Evolutionary conservation across 2,329 filamentous ascomycete species (phyloP).

Genomic region (Pseudopithomyces maydicus): DNA sequence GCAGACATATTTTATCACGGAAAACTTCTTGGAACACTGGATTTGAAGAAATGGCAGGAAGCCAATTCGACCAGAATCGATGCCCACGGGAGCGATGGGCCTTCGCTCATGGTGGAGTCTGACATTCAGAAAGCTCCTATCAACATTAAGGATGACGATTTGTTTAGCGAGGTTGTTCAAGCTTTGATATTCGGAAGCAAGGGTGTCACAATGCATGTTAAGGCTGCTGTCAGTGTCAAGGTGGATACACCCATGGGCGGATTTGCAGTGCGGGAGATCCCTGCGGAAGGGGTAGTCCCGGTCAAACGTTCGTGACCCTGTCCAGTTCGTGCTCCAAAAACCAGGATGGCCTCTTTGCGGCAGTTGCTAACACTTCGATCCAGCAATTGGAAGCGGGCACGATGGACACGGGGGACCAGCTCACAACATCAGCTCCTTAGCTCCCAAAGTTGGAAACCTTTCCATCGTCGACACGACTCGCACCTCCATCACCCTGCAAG

Average conservation of each 20-base stretch:
- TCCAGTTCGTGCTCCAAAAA: slow-evolving; percentile 51
- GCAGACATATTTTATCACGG: slow-evolving; percentile 81
- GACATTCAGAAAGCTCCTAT: slow-evolving; percentile 79
- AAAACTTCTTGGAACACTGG: slow-evolving; percentile 78
- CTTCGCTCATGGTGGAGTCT: slow-evolving; percentile 74
- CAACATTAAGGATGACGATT: slow-evolving; percentile 76
- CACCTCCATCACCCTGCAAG: slow-evolving; percentile 72
- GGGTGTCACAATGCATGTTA: slow-evolving; percentile 72
- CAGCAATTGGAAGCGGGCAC: slow-evolving; percentile 48
- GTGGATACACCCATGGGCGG: slow-evolving; percentile 81
- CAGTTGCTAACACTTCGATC: slow-evolving; percentile 38
- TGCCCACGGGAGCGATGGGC: slow-evolving; percentile 60
- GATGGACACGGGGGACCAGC: slow-evolving; percentile 37
- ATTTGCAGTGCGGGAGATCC: slow-evolving; percentile 81
- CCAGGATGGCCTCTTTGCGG: slow-evolving; percentile 13
- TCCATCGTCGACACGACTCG: slow-evolving; percentile 73
- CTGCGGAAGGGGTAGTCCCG: slow-evolving; percentile 80
- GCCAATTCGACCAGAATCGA: slow-evolving; percentile 78
- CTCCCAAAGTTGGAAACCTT: slow-evolving; percentile 72
- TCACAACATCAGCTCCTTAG: slow-evolving; percentile 50
- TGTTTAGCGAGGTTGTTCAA: slow-evolving; percentile 82
- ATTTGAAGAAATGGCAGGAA: slow-evolving; percentile 80
- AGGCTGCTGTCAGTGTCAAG: slow-evolving; percentile 81
- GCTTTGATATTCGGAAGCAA: slow-evolving; percentile 76
- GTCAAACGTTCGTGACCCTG: slow-evolving; percentile 83